Base-by-base conservation (phyloP, 2,329 filamentous ascomycete genomes). In the Pestalotiopsis sp. region DNA sequence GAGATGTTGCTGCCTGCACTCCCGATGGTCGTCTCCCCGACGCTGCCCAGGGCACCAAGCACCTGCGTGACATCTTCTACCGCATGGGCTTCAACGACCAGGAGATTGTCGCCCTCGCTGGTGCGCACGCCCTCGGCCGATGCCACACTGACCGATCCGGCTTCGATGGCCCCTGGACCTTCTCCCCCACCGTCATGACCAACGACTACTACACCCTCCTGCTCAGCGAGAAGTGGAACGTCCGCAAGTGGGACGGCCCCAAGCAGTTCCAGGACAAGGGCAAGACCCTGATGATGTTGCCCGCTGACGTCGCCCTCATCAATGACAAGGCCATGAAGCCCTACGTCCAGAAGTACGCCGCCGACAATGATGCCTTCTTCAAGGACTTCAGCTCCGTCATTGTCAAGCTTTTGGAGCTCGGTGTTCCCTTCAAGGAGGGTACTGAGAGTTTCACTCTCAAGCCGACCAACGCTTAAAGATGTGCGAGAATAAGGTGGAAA, bases 41-140 rank as follows among this genome's bases (percentile, higher is more conserved):
- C 79, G 95, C 87, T 64, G 80, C 89, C 74, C 89, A 98, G 86
- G 91, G 88, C 69, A 85, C 90, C 70, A 88, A 90, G 77, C 95
- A 98, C 83, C 88, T 98, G 75, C 92, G 96, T 76, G 88, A 89
- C 83, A 95, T 98, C 85, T 99, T 98, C 83, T 89, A 90, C 81
- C 94, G 95, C 79, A 98, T 98, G 95, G 95, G 95, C 73, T 98
- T 98, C 87, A 92, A 96, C 81, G 95, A 99, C 83, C 92, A 92
- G 77, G 94, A 98, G 82, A 98, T 98, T 78, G 95, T 98, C 59
- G 96, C 95, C 38, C 88, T 98, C 65, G 86, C 87, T 26, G 94
- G 94, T 73, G 94, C 92, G 62, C 94, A 97, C 83, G 92, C 93
- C 65, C 88, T 97, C 48, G 94, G 94, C 70, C 93, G 94, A 73